Evolutionary conservation across 805 yeast species (phyloP), one percentile per base, ranked within the genome.

Genomic region (Candida chilensis): DNA sequence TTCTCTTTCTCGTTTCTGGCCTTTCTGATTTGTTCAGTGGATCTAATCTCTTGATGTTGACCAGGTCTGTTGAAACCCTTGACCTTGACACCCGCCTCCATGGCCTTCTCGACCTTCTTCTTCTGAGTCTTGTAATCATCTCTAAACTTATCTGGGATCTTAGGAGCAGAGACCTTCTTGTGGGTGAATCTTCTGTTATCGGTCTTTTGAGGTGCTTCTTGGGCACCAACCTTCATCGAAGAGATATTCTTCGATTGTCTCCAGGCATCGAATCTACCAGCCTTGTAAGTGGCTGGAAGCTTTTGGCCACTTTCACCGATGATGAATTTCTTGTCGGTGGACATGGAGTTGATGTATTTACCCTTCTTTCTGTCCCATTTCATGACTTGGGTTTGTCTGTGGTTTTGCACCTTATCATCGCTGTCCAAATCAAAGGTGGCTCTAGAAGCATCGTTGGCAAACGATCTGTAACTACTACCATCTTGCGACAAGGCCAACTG

Each of bases 211-310:
- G 46, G 35, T 9, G 45, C 48, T 39, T 74, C 84, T 39, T 60
- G 48, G 1, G 80, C 60, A 9, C 84, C 87, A 16, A 67, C 73
- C 39, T 64, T 64, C 32, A 62, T 41, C 27, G 74, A 65, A 32
- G 67, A 64, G 27, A 74, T 47, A 40, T 69, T 73, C 52, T 86
- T 72, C 22, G 76, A 74, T 39, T 76, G 68, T 50, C 82, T 82
- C 99, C 99, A 92, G 26, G 78, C 80, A 32, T 88, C 97, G 47
- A 75, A 92, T 40, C 85, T 76, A 27, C 99, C 99, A 2, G 94
- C 78, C 48, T 84, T 71, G 59, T 78, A 86, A 10, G 92, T 70
- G 1, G 98, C 97, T 5, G 97, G 96, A 29, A 92, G 74, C 50
- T 73, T 74, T 44, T 81, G 87, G 5, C 99, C 99, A 53, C 85